These are phyloP conservation scores for Colletotrichum neosansevieriae DNA, from an alignment of 2,329 filamentous ascomycete species.

Conservation along the genomic window DNA sequence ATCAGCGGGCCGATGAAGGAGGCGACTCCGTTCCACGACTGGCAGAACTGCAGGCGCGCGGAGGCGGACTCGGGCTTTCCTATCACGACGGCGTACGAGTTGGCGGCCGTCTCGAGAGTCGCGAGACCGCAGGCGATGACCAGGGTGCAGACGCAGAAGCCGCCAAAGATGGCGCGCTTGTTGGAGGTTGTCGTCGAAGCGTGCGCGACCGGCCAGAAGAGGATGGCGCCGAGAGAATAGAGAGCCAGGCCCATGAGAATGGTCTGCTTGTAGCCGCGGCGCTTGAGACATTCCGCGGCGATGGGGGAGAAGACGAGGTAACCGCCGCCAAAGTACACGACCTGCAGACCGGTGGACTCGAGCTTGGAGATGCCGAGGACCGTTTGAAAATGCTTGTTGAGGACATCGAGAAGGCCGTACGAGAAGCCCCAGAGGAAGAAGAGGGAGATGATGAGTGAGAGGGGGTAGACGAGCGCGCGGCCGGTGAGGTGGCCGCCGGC, in stretches of 20 bases:
- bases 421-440: slow-evolving; percentile 41
- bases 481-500: slow-evolving; percentile 54
- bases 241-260: slow-evolving; percentile 69
- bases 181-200: slow-evolving; percentile 62
- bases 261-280: slow-evolving; percentile 57
- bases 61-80: slow-evolving; percentile 66
- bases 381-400: slow-evolving; percentile 64
- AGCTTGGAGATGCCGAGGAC: slow-evolving; percentile 58
- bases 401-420: slow-evolving; percentile 41
- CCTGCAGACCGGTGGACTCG: slow-evolving; percentile 55
- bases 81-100: slow-evolving; percentile 70
- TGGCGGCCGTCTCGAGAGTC: slow-evolving; percentile 82
- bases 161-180: slow-evolving; percentile 68
- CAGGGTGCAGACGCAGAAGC: slow-evolving; percentile 80
- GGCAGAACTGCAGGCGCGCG: slow-evolving; percentile 64
- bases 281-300: slow-evolving; percentile 55
- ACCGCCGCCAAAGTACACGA: slow-evolving; percentile 56
- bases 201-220: slow-evolving; percentile 60
- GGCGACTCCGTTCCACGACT: slow-evolving; percentile 66
- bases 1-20: slow-evolving; percentile 75
- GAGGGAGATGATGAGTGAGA: slow-evolving; percentile 58
- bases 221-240: slow-evolving; percentile 71
- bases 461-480: slow-evolving; percentile 58
- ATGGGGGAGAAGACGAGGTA: slow-evolving; percentile 55
- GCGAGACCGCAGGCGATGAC: slow-evolving; percentile 80